Base-by-base conservation (phyloP, 352 stramenopile genomes). In the Albugo candida region DNA sequence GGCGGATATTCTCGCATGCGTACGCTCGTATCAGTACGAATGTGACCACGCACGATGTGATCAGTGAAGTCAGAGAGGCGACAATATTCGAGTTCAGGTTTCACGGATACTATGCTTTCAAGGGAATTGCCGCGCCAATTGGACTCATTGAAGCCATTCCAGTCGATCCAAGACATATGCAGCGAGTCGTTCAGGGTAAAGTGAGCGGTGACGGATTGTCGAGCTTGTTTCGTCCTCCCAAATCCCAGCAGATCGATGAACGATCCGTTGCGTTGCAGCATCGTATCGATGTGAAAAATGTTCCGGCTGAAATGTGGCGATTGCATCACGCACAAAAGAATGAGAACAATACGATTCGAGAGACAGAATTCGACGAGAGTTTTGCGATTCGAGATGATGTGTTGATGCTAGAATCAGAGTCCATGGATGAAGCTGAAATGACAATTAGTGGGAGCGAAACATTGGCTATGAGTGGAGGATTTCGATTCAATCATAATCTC, bases 61-160 rank as follows among this genome's bases (percentile, higher is more conserved):
- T 58, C 2, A 51, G 55, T 21, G 52, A 77, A 31, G 55, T 64
- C 13, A 67, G 73, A 21, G 59, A 61, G 13, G 56, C 75, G 13
- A 65, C 75, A 24, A 58, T 85, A 17, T 83, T 83, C 45, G 72
- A 86, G 62, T 92, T 92, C 58, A 83, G 83, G 53, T 59, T 63
- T 14, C 78, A 92, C 36, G 78, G 75, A 1, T 76, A 86, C 59
- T 92, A 83, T 49, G 65, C 42, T 37, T 92, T 92, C 57, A 92
- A 92, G 56, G 78, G 78, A 24, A 92, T 92, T n/a, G 76, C 71
- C 1, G 54, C 70, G 41, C 75, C 73, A 6, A 92, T 87, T 43
- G 71, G 61, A 0, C 64, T 92, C 21, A 60, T 92, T 19, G 78
- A 92, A 55, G 73, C 74, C 3, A 77, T 92, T 24, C 75, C 78